phyloP scores from a whole-genome alignment of 2,329 filamentous ascomycete genomes.

The Keithomyces neogunnii region DNA sequence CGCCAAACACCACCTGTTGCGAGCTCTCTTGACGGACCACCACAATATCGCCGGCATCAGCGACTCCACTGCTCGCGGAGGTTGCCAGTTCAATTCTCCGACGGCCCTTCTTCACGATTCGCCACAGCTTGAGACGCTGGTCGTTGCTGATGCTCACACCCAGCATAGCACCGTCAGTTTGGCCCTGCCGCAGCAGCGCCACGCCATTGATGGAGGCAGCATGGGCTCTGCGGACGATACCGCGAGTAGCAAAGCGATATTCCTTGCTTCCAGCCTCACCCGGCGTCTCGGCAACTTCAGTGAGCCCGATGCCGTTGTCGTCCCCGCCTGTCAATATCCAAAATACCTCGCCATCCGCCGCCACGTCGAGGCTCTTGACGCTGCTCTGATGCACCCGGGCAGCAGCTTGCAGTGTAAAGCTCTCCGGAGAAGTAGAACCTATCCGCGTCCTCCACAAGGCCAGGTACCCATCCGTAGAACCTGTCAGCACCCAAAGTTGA shows the following conservation, averaged over 20 bases:
- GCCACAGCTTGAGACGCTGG: constrained; percentile 51
- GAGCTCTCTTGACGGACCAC: constrained; percentile 18
- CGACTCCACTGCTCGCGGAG: constrained; percentile 49
- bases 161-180: constrained; percentile 9
- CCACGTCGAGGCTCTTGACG: constrained; percentile 57
- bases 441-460: constrained; percentile 20
- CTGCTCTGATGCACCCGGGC: constrained; percentile 67
- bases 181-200: constrained; percentile 21
- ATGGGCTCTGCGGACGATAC: constrained; percentile 46
- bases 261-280: constrained; percentile 5
- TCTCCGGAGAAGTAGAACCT: constrained; percentile 3
- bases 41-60: constrained; percentile 48
- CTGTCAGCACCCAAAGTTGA: constrained; percentile 47
- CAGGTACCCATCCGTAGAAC: constrained; percentile 74
- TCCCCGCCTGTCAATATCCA: constrained; percentile 74
- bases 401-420: constrained; percentile 21
- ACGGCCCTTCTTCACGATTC: constrained; percentile 17
- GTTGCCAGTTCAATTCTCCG: constrained; percentile 31
- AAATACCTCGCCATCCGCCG: constrained; percentile 20
- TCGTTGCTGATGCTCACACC: constrained; percentile 49
- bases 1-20: constrained; percentile 29
- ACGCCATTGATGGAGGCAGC: constrained; percentile 62
- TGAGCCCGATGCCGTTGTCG: constrained; percentile 69
- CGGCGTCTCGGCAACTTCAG: constrained; percentile 18
- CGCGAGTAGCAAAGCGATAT: constrained; percentile 16